Conservation (phyloP, 495 filamentous ascomycete species). For the Pyronema omphalodes region DNA sequence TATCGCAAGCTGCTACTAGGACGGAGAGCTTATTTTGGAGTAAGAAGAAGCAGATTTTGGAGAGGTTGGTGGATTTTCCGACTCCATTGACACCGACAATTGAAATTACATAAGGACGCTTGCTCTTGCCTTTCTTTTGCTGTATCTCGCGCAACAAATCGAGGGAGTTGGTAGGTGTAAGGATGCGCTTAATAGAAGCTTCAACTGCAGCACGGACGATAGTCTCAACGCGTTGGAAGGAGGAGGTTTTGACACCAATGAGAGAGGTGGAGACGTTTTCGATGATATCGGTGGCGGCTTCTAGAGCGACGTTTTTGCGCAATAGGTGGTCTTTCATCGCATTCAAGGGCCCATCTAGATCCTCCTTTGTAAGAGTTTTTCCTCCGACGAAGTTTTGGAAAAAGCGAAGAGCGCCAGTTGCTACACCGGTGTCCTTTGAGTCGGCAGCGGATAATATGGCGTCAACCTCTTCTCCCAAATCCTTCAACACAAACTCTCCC, state of each 20-base stretch:
- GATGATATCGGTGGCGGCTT: slow-evolving; percentile 80
- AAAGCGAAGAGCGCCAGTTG: slow-evolving; percentile 36
- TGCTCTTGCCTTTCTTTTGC: slow-evolving; percentile 40
- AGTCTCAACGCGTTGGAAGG: slow-evolving; percentile 74
- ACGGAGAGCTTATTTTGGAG: slow-evolving; percentile 91
- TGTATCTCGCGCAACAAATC: slow-evolving; percentile 89
- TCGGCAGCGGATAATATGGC: slow-evolving; percentile 60
- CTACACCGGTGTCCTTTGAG: slow-evolving; percentile 35
- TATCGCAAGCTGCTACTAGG: slow-evolving; percentile 90
- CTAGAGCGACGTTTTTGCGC: slow-evolving; percentile 88
- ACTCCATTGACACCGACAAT: slow-evolving; percentile 98
- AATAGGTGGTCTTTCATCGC: slow-evolving; percentile 91
- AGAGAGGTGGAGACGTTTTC: slow-evolving; percentile 80
- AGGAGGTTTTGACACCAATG: slow-evolving; percentile 76
- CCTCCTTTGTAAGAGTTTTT: slow-evolving; percentile 69
- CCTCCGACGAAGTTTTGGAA: slow-evolving; percentile 91
- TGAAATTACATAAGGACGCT: slow-evolving; percentile 78
- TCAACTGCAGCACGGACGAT: slow-evolving; percentile 73
- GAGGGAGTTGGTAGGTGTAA: slow-evolving; percentile 85
- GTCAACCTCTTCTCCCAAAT: slow-evolving; percentile 84
- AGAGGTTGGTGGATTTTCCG: slow-evolving; percentile 89
- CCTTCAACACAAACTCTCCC: slow-evolving; percentile 84
- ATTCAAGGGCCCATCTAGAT: slow-evolving; percentile 78
- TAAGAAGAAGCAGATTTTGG: slow-evolving; percentile 93
- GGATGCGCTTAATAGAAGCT: slow-evolving; percentile 74